phyloP scores from a whole-genome alignment of 495 filamentous ascomycete genomes.

The Penicillium coprophilum region DNA sequence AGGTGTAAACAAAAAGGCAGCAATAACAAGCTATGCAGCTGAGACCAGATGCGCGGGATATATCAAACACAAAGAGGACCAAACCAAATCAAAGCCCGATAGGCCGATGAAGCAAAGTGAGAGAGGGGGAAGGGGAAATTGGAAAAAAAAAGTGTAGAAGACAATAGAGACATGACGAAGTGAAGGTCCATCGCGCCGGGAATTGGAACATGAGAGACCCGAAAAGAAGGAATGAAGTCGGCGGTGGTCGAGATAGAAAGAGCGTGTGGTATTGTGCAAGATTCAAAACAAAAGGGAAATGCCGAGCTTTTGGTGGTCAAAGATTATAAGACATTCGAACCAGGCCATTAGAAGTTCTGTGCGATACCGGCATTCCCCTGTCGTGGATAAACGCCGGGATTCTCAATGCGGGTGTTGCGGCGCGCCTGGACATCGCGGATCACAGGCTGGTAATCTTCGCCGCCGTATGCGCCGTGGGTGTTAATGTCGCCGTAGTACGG shows the following conservation, averaged over 20 bases:
- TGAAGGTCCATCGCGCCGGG: conserved; percentile 32
- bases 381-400: conserved; percentile 78
- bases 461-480: conserved; percentile 56
- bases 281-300: not conserved
- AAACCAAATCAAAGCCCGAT: conserved; percentile 16
- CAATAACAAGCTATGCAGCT: conserved; percentile 19
- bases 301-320: conserved; percentile 17
- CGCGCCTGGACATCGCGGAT: conserved; percentile 92
- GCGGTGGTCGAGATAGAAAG: conserved; percentile 17
- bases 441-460: conserved; percentile 68
- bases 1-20: not conserved
- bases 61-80: conserved; percentile 27
- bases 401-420: conserved; percentile 92
- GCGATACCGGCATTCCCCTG: conserved; percentile 92
- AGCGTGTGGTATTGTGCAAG: conserved; percentile 10
- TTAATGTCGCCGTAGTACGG: conserved; percentile 56
- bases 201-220: conserved; percentile 21
- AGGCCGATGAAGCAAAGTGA: conserved; percentile 14
- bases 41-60: conserved; percentile 29
- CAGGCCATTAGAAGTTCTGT: conserved; percentile 78
- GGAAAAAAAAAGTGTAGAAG: conserved; percentile 16
- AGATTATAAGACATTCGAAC: conserved; percentile 6
- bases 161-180: conserved; percentile 32
- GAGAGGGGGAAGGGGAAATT: not conserved
- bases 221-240: conserved; percentile 26